These are phyloP conservation scores for Didymellaceae sp. DNA, from an alignment of 2,329 filamentous ascomycete genomes.

Conservation along the genomic window DNA sequence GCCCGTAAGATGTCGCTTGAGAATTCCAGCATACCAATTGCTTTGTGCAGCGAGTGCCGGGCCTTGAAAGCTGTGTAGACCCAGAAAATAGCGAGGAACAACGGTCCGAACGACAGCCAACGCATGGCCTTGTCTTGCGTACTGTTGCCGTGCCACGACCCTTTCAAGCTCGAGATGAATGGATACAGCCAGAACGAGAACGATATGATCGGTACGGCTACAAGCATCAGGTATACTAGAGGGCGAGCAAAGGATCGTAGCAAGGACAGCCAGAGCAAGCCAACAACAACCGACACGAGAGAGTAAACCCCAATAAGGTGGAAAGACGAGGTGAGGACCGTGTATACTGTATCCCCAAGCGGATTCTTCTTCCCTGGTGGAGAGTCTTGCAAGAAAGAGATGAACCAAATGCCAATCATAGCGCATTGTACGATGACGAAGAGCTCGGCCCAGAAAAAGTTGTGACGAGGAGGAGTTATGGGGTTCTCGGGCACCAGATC, in stretches of 20 bases:
- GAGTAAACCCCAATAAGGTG: slow-evolving; percentile 91
- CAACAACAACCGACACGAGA: slow-evolving; percentile 84
- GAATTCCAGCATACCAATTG: slow-evolving; percentile 90
- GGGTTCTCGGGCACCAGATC: slow-evolving; percentile 62
- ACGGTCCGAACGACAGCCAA: slow-evolving; percentile 80
- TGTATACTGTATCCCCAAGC: slow-evolving; percentile 93
- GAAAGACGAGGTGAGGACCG: slow-evolving; percentile 83
- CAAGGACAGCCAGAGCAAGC: slow-evolving; percentile 87
- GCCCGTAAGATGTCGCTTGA: slow-evolving; percentile 84
- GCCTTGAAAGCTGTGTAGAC: slow-evolving; percentile 81
- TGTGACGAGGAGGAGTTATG: slow-evolving; percentile 63
- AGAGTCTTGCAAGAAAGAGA: slow-evolving; percentile 89
- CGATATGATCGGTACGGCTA: slow-evolving; percentile 85
- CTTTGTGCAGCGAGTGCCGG: slow-evolving; percentile 79
- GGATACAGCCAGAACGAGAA: slow-evolving; percentile 91
- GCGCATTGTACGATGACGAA: slow-evolving; percentile 85
- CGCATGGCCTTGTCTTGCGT: slow-evolving; percentile 91
- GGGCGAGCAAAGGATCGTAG: slow-evolving; percentile 85
- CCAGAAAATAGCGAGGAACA: slow-evolving; percentile 77
- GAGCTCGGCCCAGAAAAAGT: slow-evolving; percentile 89
- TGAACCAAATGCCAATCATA: slow-evolving; percentile 84
- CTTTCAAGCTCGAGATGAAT: slow-evolving; percentile 86
- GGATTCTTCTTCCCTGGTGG: slow-evolving; percentile 71
- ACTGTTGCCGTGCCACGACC: slow-evolving; percentile 73
- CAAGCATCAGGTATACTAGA: slow-evolving; percentile 79